A percentile compares a stretch with the other conserved stretches of the same genome.
Evolutionary conservation across 805 yeast species (phyloP).

Genomic region (Saturnispora quitensis): DNA sequence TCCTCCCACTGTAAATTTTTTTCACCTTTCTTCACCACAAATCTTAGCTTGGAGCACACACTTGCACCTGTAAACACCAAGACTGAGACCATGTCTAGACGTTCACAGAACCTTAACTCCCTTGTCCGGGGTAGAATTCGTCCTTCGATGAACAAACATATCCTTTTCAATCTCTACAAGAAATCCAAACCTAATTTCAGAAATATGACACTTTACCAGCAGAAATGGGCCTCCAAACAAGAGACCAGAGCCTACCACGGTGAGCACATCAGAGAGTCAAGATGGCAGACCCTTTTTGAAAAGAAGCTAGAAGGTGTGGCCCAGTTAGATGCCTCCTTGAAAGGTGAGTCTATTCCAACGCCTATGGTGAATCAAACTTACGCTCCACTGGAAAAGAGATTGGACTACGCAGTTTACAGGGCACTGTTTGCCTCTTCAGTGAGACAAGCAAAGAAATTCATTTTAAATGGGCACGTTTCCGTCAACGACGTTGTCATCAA

Average conservation of each 20-base stretch:
- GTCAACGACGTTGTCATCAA: slow-evolving; percentile 77
- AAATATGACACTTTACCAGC: slow-evolving; percentile 72
- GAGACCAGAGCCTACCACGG: slow-evolving; percentile 96
- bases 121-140: slow-evolving; percentile 46
- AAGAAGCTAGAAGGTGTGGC: slow-evolving; percentile 76
- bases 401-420: slow-evolving; percentile 86
- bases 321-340: slow-evolving; percentile 73
- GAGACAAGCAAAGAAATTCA: slow-evolving; percentile 88
- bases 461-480: slow-evolving; percentile 67
- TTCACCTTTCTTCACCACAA: neutral
- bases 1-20: neutral
- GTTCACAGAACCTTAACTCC: slow-evolving; percentile 23
- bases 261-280: slow-evolving; percentile 77
- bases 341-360: slow-evolving; percentile 48
- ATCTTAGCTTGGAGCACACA: neutral
- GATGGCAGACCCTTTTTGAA: slow-evolving; percentile 67
- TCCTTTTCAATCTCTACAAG: slow-evolving; percentile 80
- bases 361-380: slow-evolving; percentile 85
- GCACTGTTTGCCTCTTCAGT: slow-evolving; percentile 88
- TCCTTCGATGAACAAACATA: slow-evolving; percentile 85
- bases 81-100: slow-evolving; percentile 22
- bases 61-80: neutral
- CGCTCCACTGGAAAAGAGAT: slow-evolving; percentile 79
- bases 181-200: slow-evolving; percentile 45
- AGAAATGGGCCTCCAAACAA: slow-evolving; percentile 84